phyloP scores from a whole-genome alignment of 1,284 basidiomycete species.

The Pyrrhoderma lamaoense region DNA sequence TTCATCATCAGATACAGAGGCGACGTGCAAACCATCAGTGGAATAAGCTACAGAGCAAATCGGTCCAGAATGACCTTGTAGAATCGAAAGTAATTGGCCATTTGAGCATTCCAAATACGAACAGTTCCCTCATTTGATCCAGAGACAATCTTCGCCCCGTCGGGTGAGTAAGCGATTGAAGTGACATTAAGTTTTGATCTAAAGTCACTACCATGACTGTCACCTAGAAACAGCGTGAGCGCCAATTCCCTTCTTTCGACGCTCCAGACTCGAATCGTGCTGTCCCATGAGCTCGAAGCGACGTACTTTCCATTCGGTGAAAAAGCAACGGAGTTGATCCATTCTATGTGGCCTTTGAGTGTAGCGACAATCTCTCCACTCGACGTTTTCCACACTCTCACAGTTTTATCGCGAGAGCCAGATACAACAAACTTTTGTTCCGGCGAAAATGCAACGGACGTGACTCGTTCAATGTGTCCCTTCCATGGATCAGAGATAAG shows the following conservation, averaged over 20 bases:
- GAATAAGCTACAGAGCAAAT: constrained; percentile 2
- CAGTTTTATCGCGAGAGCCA: background rate
- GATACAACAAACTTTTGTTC: background rate
- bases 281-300: background rate
- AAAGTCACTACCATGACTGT: too few species aligned
- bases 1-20: too few species aligned
- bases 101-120: too few species aligned
- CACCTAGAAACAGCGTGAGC: too few species aligned
- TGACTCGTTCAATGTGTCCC: background rate
- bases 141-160: too few species aligned
- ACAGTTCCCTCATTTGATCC: too few species aligned
- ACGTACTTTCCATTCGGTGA: constrained; percentile 3
- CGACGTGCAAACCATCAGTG: too few species aligned
- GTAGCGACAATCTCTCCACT: background rate
- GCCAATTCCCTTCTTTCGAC: too few species aligned
- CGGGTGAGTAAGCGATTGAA: too few species aligned
- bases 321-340: constrained; percentile 1
- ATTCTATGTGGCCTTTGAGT: background rate
- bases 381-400: constrained; percentile 1
- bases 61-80: constrained; percentile 1
- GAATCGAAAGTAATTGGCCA: too few species aligned
- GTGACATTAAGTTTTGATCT: too few species aligned
- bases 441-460: constrained; percentile 1
- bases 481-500: background rate
- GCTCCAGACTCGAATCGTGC: constrained; percentile 3